Evolutionary conservation across 2,329 filamentous ascomycete genomes (phyloP), one percentile per base, ranked within the genome.

Genomic region (Thelonectria olida): DNA sequence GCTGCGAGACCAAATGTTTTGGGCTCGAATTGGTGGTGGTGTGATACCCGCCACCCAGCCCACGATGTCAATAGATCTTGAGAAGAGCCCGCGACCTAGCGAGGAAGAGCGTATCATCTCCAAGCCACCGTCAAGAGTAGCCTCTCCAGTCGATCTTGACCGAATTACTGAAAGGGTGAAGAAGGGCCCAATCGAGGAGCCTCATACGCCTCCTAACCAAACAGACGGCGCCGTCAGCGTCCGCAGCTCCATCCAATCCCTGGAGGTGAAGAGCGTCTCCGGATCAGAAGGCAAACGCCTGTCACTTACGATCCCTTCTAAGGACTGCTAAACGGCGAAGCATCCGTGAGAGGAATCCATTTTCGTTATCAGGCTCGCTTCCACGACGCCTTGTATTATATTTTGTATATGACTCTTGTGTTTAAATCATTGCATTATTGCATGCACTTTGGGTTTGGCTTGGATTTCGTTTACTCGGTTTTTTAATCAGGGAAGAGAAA

Each of bases 1-100:
- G 27, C 79, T 98, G 48, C 85, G 96, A 51, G 96, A 99, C 76
- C 90, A 95, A 69, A 97, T 99, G 91, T 99, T 99, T 75, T 99
- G 96, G 96, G 88, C 92, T 51, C 87, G 96, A 56, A 88, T 99
- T 53, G 95, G 95, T 23, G 96, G 94, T 25, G 96, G 96, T 13
- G 93, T 99, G 2, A 80, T 98, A 12, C 96, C 95, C 1, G 82
- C 85, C 9, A 70, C 72, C 10, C 78, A 78, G 22, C 64, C 54
- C 5, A 57, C 71, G n/a, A 62, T 69, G 2, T 63, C 70, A 7
- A 50, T 67, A 13, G 72, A 74, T n/a, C 22, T 67, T 17, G 75
- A 77, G 10, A 77, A 74, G 56, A 78, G 74, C 52, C 68, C 70
- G 13, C 74, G 74, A 12, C 65, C 63, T 47, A 80, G 77, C 36